Conservation (phyloP, 2,329 filamentous ascomycete species). For the Blumeriella jaapii region DNA sequence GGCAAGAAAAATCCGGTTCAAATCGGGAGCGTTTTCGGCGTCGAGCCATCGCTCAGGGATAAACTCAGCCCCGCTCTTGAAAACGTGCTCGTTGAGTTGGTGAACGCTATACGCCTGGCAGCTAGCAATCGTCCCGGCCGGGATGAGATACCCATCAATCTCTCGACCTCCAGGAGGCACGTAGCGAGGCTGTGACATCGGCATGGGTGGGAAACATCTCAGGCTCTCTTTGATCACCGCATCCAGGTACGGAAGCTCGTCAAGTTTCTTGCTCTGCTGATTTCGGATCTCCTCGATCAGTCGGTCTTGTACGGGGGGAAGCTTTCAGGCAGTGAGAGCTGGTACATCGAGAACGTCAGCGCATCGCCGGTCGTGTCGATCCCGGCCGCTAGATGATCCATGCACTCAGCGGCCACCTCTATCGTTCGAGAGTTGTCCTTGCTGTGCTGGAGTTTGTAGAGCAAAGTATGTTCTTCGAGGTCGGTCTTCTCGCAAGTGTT, state of each 20-base stretch:
- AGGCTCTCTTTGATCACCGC: slow-evolving; percentile 52
- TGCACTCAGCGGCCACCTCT: slow-evolving; percentile 54
- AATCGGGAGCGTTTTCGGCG: slow-evolving; percentile 60
- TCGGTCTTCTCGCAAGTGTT: slow-evolving; percentile 36
- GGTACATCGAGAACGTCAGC: slow-evolving; percentile 60
- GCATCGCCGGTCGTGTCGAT: slow-evolving; percentile 63
- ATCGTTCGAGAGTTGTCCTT: slow-evolving; percentile 35
- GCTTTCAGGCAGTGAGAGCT: slow-evolving; percentile 50
- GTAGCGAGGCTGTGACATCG: slow-evolving; percentile 53
- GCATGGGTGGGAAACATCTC: slow-evolving; percentile 51
- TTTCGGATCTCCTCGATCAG: slow-evolving; percentile 41
- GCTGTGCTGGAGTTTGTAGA: slow-evolving; percentile 46
- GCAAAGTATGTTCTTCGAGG: slow-evolving; percentile 42
- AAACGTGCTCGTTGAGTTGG: slow-evolving; percentile 51
- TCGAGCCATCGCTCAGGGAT: slow-evolving; percentile 76
- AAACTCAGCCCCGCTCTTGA: slow-evolving; percentile 67
- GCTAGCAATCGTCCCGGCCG: slow-evolving; percentile 44
- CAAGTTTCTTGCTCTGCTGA: slow-evolving; percentile 31
- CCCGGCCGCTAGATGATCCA: slow-evolving; percentile 59
- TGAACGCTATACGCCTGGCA: slow-evolving; percentile 51
- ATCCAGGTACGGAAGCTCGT: slow-evolving; percentile 47
- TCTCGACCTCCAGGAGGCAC: slow-evolving; percentile 42
- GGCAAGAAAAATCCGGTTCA: slow-evolving; percentile 50
- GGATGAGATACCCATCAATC: slow-evolving; percentile 44
- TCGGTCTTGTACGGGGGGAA: slow-evolving; percentile 36